These are phyloP conservation scores for Middelhovenomyces tepae DNA, from an alignment of 805 yeast genomes.

Conservation along the genomic window DNA sequence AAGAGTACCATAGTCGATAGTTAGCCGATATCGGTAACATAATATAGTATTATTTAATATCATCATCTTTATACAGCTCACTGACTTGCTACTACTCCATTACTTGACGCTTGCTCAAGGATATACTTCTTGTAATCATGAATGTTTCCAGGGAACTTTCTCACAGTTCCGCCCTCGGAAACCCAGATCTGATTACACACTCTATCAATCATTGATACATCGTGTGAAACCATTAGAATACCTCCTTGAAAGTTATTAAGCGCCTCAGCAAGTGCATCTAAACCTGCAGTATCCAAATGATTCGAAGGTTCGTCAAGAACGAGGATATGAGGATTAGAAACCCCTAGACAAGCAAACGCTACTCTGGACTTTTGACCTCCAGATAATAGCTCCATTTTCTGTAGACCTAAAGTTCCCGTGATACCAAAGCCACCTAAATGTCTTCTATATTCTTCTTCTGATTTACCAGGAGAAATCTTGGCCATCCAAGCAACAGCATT, in stretches of 20 bases:
- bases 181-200: slow-evolving; percentile 96
- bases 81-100: slow-evolving; percentile 90
- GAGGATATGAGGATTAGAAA: slow-evolving; percentile 82
- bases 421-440: slow-evolving; percentile 96
- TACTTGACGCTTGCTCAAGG: slow-evolving; percentile 60
- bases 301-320: slow-evolving; percentile 96
- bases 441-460: slow-evolving; percentile 94
- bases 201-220: slow-evolving; percentile 77
- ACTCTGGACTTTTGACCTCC: slow-evolving; percentile 99
- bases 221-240: slow-evolving; percentile 95
- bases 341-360: slow-evolving; percentile 91
- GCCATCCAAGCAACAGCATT: slow-evolving; percentile 96
- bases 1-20: not conserved
- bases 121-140: slow-evolving; percentile 86
- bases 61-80: slow-evolving; percentile 24
- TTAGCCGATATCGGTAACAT: slow-evolving; percentile 1
- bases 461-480: slow-evolving; percentile 77
- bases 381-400: slow-evolving; percentile 78
- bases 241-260: slow-evolving; percentile 87
- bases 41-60: not conserved
- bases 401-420: slow-evolving; percentile 87
- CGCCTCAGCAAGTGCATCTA: slow-evolving; percentile 91
- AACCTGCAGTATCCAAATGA: slow-evolving; percentile 96
- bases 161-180: slow-evolving; percentile 76
- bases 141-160: slow-evolving; percentile 71